Percentiles rank a stretch among this genome's conserved stretches.
Evolutionary conservation across 805 yeast genomes (phyloP).

Genomic region (Starmerella apicola): DNA sequence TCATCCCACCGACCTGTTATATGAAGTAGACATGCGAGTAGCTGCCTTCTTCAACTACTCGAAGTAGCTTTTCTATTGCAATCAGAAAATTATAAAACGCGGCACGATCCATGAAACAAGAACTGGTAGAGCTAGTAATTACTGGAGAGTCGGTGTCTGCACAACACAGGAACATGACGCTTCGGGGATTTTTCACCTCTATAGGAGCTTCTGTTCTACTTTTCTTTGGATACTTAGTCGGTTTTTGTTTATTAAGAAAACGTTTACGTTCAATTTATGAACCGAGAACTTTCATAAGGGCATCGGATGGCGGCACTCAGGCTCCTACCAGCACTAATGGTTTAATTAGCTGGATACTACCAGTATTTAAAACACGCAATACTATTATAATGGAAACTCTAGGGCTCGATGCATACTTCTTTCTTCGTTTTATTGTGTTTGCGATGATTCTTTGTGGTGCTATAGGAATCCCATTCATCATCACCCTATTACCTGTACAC

Average conservation of each 20-base stretch:
- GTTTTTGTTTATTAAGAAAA: conserved; percentile 30
- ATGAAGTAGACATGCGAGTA: too few species aligned
- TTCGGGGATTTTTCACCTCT: conserved; percentile 32
- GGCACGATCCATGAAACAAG: conserved; percentile 17
- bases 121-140: conserved; percentile 15
- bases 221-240: conserved; percentile 38
- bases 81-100: too few species aligned
- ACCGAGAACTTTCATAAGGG: conserved; percentile 40
- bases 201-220: conserved; percentile 28
- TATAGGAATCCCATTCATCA: conserved; percentile 42
- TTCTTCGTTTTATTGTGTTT: conserved; percentile 47
- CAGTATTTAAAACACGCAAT: conserved; percentile 32
- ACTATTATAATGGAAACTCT: conserved; percentile 33
- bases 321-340: conserved; percentile 27
- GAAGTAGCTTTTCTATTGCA: too few species aligned
- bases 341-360: conserved; percentile 45
- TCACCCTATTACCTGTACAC: conserved; percentile 56
- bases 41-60: too few species aligned
- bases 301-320: conserved; percentile 26
- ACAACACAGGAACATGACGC: conserved; percentile 16
- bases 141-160: conserved; percentile 11
- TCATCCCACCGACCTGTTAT: too few species aligned
- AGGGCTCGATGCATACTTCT: conserved; percentile 68
- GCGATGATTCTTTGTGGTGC: conserved; percentile 40
- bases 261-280: conserved; percentile 37